Evolutionary conservation across 805 yeast species (phyloP).

Genomic region (Starmerella roubikii): DNA sequence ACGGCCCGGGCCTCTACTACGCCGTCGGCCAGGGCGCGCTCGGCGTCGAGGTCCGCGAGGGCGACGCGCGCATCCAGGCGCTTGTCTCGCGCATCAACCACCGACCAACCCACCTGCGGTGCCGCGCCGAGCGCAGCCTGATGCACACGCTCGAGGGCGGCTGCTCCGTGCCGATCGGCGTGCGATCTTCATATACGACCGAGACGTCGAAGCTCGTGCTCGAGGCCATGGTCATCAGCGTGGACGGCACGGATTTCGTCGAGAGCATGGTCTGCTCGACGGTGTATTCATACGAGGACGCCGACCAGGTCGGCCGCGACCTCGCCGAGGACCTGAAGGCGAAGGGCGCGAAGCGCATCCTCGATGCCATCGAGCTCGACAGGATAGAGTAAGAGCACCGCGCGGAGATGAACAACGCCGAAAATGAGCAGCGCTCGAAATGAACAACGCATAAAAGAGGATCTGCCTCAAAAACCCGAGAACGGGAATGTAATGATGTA

Average conservation of each 20-base stretch:
- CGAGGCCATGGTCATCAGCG: constrained; percentile 65
- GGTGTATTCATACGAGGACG: constrained; percentile 41
- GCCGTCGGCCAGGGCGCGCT: constrained; percentile 99
- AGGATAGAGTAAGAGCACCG: constrained; percentile 12
- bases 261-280: constrained; percentile 36
- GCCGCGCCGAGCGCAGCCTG: constrained; percentile 77
- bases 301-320: constrained; percentile 53
- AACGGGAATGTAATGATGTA: too few relatives aligned
- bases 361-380: constrained; percentile 53
- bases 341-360: constrained; percentile 70
- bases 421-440: too few relatives aligned
- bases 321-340: constrained; percentile 55
- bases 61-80: constrained; percentile 44
- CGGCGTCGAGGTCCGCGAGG: constrained; percentile 74
- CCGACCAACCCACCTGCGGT: constrained; percentile 51
- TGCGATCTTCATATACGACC: constrained; percentile 43
- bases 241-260: constrained; percentile 64
- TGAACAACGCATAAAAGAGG: too few relatives aligned
- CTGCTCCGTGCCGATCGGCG: constrained; percentile 95
- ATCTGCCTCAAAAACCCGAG: too few relatives aligned
- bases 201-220: constrained; percentile 37
- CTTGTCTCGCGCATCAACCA: constrained; percentile 57
- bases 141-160: constrained; percentile 92
- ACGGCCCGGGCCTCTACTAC: constrained; percentile 71
- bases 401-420: too few relatives aligned